A percentile compares a stretch with the other conserved stretches of the same genome.
These are phyloP conservation scores for Penicillium rolfsii DNA, from an alignment of 2,329 filamentous ascomycete species.

Conservation along the genomic window DNA sequence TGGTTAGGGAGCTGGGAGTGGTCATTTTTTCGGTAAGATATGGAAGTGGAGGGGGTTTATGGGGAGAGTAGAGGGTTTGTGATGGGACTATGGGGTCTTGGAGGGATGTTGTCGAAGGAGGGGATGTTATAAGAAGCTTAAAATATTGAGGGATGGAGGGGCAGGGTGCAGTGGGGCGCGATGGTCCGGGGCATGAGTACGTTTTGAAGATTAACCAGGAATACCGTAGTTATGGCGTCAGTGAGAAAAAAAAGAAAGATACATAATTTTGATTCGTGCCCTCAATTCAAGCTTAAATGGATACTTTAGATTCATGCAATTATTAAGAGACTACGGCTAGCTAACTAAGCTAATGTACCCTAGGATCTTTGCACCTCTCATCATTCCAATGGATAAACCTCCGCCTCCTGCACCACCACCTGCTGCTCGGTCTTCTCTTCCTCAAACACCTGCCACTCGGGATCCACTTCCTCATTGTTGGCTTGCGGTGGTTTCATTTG, in stretches of 20 bases:
- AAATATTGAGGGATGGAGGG: conserved; percentile 2
- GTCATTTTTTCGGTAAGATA: conserved; percentile 30
- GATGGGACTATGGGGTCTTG: background rate
- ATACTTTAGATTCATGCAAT: background rate
- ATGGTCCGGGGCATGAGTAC: background rate
- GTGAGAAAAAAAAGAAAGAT: background rate
- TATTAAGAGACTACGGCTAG: background rate
- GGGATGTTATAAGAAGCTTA: background rate
- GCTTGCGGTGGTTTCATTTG: background rate
- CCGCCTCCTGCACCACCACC: background rate
- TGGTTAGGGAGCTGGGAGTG: conserved; percentile 53
- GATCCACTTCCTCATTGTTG: background rate
- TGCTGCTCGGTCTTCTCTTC: background rate
- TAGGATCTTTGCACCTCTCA: background rate
- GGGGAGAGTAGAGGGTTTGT: background rate
- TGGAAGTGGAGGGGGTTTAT: too few relatives aligned
- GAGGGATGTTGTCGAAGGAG: background rate
- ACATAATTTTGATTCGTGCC: background rate
- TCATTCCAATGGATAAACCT: background rate
- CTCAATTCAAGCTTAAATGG: too few relatives aligned
- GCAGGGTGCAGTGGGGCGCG: conserved; percentile 14
- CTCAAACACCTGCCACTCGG: background rate
- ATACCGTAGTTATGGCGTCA: conserved; percentile 25
- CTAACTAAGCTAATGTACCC: background rate
- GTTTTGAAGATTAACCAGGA: background rate